phyloP scores from a whole-genome alignment of 2,329 filamentous ascomycete genomes.

The Mycosphaerella arachidis region DNA sequence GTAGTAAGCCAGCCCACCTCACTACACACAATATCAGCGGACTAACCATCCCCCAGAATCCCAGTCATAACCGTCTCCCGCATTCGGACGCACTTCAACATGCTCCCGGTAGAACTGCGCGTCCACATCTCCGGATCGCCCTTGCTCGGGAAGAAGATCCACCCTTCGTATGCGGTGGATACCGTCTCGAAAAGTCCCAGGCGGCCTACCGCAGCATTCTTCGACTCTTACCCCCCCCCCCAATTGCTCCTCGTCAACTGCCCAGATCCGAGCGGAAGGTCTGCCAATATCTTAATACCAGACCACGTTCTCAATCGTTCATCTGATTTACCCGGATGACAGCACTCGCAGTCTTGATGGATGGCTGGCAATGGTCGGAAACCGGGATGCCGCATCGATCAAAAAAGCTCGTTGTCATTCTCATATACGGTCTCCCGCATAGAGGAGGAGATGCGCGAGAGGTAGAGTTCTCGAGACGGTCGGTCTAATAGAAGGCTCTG shows the following conservation, averaged over 20 bases:
- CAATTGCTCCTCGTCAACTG: conserved; percentile 6
- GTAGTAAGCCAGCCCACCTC: too few species aligned
- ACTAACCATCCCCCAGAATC: too few species aligned
- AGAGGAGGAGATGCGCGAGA: too few species aligned
- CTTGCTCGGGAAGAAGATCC: background rate
- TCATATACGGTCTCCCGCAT: too few species aligned
- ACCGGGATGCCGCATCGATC: background rate
- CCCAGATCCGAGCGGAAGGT: conserved; percentile 13
- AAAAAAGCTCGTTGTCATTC: background rate
- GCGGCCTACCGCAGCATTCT: background rate
- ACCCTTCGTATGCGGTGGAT: background rate
- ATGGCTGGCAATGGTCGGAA: background rate
- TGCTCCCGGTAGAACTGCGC: background rate
- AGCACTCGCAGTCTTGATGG: background rate
- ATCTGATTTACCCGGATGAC: too few species aligned
- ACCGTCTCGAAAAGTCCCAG: background rate
- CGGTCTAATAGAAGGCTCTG: too few species aligned
- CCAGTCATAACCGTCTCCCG: too few species aligned
- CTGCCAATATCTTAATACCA: conserved; percentile 10
- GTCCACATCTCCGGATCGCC: background rate
- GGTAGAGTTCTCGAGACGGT: too few species aligned
- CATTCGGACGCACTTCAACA: background rate
- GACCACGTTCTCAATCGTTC: background rate
- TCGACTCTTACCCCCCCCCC: background rate
- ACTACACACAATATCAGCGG: too few species aligned